Conservation (phyloP, 2,329 filamentous ascomycete genomes). For the Clonostachys byssicola region DNA sequence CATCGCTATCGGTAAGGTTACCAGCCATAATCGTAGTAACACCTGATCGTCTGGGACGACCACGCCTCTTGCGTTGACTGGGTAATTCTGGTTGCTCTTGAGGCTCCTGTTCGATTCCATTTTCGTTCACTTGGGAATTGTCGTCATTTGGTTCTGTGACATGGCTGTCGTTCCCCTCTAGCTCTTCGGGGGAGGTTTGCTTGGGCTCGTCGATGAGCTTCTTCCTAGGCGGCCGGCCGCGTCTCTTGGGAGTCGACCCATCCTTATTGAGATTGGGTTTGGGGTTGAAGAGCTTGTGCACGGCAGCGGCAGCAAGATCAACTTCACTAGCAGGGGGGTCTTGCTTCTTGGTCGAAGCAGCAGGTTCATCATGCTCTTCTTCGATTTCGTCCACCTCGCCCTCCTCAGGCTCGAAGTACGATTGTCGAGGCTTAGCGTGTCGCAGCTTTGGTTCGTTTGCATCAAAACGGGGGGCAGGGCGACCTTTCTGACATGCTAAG, state of each 20-base stretch:
- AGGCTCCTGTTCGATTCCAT: too few species aligned
- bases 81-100: too few species aligned
- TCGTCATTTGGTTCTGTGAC: too few species aligned
- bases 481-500: constrained; percentile 4
- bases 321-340: not conserved
- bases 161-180: too few species aligned
- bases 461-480: constrained; percentile 22
- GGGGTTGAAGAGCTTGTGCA: constrained; percentile 13
- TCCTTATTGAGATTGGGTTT: not conserved
- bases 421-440: constrained; percentile 46
- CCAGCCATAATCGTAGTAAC: constrained; percentile 15
- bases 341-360: not conserved
- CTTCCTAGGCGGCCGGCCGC: constrained; percentile 2
- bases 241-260: not conserved
- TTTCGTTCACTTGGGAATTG: too few species aligned
- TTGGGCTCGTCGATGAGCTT: too few species aligned
- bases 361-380: not conserved
- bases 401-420: constrained; percentile 46
- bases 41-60: constrained; percentile 17
- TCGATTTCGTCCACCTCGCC: constrained; percentile 16
- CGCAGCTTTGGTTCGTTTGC: constrained; percentile 43
- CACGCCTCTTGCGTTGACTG: constrained; percentile 7
- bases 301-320: constrained; percentile 31
- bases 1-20: too few species aligned
- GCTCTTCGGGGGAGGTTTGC: too few species aligned